Evolutionary conservation across 2,329 filamentous ascomycete species (phyloP).

Genomic region (Tolypocladium nubicola): DNA sequence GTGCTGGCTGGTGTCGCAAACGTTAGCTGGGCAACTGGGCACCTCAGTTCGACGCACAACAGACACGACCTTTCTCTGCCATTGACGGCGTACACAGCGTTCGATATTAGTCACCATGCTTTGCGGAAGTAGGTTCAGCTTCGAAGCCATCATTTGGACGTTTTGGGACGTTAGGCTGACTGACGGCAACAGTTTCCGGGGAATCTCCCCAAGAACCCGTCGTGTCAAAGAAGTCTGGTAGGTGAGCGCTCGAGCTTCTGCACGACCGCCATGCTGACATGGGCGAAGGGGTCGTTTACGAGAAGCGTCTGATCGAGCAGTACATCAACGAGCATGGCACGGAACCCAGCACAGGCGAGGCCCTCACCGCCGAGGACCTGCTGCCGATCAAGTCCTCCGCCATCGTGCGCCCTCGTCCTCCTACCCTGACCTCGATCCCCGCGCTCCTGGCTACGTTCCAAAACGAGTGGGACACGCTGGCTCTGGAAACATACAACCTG

Average conservation of each 20-base stretch:
- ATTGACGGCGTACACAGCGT: constrained; percentile 10
- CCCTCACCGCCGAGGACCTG: constrained; percentile 74
- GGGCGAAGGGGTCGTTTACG: constrained; percentile 68
- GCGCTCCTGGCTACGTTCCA: constrained; percentile 91
- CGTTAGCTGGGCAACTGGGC: background rate
- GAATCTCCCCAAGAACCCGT: constrained; percentile 93
- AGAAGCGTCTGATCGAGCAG: constrained; percentile 89
- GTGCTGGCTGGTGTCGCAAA: constrained; percentile 1
- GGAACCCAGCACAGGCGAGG: constrained; percentile 82
- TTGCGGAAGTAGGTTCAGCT: constrained; percentile 31
- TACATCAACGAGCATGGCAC: constrained; percentile 90
- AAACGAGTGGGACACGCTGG: constrained; percentile 94
- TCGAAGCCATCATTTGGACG: no score
- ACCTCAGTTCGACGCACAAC: background rate
- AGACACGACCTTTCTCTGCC: constrained; percentile 3
- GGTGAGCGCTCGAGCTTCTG: constrained; percentile 17
- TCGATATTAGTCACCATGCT: constrained; percentile 28
- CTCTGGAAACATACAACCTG: constrained; percentile 83
- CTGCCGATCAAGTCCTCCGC: constrained; percentile 76
- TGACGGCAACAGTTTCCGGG: constrained; percentile 63
- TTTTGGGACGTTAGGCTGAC: constrained; percentile 6
- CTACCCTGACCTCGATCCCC: constrained; percentile 90
- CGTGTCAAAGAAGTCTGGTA: constrained; percentile 88
- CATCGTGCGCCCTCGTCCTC: constrained; percentile 79
- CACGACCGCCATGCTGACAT: background rate